phyloP scores from a whole-genome alignment of 1,284 basidiomycete genomes.

The Ganoderma sinense region DNA sequence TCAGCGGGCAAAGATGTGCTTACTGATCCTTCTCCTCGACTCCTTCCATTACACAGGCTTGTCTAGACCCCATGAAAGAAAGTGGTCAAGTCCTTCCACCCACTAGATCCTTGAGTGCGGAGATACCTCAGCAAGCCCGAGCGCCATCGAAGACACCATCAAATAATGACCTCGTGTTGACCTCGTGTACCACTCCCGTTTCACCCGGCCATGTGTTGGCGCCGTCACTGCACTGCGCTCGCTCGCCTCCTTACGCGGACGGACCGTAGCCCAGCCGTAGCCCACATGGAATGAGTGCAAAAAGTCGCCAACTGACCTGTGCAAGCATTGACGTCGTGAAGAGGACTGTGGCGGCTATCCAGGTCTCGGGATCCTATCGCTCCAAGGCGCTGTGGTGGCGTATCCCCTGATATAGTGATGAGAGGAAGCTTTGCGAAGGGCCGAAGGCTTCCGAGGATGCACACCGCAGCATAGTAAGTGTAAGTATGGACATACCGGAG shows the following conservation, averaged over 20 bases:
- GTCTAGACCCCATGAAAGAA: not conserved
- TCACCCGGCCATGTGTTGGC: not conserved
- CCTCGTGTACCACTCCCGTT: not conserved
- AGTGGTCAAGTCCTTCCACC: not conserved
- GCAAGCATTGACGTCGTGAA: not conserved
- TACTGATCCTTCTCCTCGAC: not conserved
- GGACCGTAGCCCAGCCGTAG: too few relatives aligned
- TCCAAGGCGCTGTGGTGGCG: not conserved
- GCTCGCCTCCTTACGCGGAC: too few relatives aligned
- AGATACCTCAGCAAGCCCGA: not conserved
- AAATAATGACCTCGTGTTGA: not conserved
- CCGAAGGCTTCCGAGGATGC: too few relatives aligned
- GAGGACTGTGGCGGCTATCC: not conserved
- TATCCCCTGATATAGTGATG: not conserved
- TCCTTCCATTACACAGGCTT: not conserved
- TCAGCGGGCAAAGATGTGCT: not conserved
- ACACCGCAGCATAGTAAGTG: too few relatives aligned
- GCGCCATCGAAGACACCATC: not conserved
- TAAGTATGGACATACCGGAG: not conserved
- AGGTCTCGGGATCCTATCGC: not conserved
- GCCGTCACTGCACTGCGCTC: not conserved
- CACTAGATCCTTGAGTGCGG: not conserved
- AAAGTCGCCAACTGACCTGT: not conserved
- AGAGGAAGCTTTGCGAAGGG: not conserved
- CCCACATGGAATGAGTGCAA: not conserved